These are phyloP conservation scores for Pyrus pyrifolia DNA, from an alignment of 306 rosid species.

Conservation along the genomic window DNA sequence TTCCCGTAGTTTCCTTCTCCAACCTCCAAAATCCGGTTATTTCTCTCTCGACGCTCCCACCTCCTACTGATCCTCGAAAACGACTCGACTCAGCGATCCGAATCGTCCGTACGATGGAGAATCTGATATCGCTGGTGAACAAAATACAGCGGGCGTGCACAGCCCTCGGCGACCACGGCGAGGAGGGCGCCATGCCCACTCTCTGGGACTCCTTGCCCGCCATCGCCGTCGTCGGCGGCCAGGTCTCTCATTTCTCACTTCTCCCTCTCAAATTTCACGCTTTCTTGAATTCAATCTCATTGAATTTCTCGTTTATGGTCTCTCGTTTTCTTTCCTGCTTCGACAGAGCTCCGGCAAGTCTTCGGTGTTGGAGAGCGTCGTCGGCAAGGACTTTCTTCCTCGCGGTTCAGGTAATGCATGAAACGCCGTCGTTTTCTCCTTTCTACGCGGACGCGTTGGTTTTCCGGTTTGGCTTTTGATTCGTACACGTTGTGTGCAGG, in stretches of 20 bases:
- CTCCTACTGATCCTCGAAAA: background rate
- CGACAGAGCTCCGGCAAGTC: conserved; percentile 91
- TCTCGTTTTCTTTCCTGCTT: background rate
- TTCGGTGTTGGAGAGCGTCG: conserved; percentile 91
- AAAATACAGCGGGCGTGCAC: conserved; percentile 93
- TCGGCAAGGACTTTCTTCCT: conserved; percentile 67
- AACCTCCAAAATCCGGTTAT: background rate
- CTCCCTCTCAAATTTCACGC: background rate
- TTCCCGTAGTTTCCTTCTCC: conserved; percentile 17
- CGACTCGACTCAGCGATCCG: background rate
- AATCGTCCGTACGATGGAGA: conserved; percentile 48
- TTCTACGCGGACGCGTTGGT: background rate
- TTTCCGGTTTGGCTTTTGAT: background rate
- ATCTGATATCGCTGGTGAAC: conserved; percentile 84
- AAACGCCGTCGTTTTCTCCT: background rate
- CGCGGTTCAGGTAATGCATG: conserved; percentile 27
- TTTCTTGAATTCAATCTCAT: background rate
- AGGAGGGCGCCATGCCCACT: conserved; percentile 68
- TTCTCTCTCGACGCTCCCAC: background rate
- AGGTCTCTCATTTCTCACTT: conserved; percentile 30
- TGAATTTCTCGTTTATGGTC: background rate
- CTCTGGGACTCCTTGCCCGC: conserved; percentile 97
- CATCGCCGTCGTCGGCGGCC: conserved; percentile 96
- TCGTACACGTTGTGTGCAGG: conserved; percentile 37
- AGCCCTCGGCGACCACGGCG: conserved; percentile 85